Evolutionary conservation across 495 filamentous ascomycete genomes (phyloP).

Genomic region (Clohesyomyces aquaticus): DNA sequence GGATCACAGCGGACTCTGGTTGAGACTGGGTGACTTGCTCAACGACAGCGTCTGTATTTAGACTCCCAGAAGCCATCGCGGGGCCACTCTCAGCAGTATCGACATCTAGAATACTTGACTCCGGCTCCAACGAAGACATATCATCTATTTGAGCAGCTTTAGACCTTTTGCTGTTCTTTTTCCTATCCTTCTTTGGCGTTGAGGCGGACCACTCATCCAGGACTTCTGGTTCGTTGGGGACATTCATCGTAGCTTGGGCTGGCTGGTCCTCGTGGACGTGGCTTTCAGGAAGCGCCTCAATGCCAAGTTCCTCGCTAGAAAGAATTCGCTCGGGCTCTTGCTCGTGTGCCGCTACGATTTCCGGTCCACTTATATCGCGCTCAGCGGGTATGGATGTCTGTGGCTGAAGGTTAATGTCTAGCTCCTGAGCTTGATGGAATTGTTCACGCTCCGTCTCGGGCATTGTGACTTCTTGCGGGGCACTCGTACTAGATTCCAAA

Average conservation of each 20-base stretch:
- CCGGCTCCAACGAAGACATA: neutral
- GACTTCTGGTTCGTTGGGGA: neutral
- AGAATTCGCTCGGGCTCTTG: neutral
- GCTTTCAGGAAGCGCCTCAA: neutral
- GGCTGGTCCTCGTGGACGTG: neutral
- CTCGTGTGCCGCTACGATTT: no score
- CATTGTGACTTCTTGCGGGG: neutral
- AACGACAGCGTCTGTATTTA: no score
- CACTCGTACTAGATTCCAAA: neutral
- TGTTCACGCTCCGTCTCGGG: no score
- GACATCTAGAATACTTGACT: neutral
- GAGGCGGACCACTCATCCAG: neutral
- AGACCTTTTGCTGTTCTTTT: constrained; percentile 4
- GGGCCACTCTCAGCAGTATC: no score
- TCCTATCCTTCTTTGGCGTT: constrained; percentile 4
- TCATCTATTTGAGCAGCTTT: constrained; percentile 4
- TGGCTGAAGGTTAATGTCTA: no score
- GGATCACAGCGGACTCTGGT: no score
- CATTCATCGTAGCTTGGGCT: neutral
- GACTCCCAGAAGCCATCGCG: no score
- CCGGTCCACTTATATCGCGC: no score
- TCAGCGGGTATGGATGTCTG: no score
- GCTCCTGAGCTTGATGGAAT: no score
- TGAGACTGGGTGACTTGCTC: no score
- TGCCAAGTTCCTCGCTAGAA: neutral